phyloP scores from a whole-genome alignment of 2,329 filamentous ascomycete genomes.

The Nannizziopsis arthrosporioides region DNA sequence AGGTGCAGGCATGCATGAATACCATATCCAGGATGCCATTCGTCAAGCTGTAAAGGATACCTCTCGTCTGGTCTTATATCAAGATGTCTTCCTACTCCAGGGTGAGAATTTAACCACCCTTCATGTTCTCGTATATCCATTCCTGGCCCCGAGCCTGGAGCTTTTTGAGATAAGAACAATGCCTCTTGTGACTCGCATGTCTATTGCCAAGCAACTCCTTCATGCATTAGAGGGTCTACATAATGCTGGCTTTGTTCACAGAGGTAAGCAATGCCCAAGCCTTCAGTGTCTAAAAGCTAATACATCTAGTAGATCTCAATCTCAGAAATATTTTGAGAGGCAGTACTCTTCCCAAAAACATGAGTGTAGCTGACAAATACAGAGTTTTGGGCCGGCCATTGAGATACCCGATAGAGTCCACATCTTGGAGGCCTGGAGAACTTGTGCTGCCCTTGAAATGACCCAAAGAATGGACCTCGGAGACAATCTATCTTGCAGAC shows the following conservation, averaged over 20 bases:
- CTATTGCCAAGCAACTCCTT: conserved; percentile 22
- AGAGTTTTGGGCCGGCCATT: conserved; percentile 20
- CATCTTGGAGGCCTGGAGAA: conserved; percentile 20
- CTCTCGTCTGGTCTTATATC: conserved; percentile 8
- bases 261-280: conserved; percentile 16
- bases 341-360: conserved; percentile 18
- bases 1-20: conserved; percentile 4
- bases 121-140: conserved; percentile 18
- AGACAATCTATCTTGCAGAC: conserved; percentile 23
- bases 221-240: conserved; percentile 20
- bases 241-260: conserved; percentile 21
- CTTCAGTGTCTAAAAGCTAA: conserved; percentile 7
- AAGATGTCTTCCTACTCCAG: conserved; percentile 4
- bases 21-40: conserved; percentile 7
- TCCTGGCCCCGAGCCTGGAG: conserved; percentile 18
- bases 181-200: conserved; percentile 21
- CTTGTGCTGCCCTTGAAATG: conserved; percentile 18
- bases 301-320: conserved; percentile 20
- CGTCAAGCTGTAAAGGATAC: conserved; percentile 6
- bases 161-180: conserved; percentile 3
- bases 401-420: conserved; percentile 20
- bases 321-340: conserved; percentile 24
- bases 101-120: conserved; percentile 4
- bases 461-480: conserved; percentile 18
- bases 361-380: conserved; percentile 21